Evolutionary conservation across 306 rosid species (phyloP).

Genomic region (Sophora flavescens): DNA sequence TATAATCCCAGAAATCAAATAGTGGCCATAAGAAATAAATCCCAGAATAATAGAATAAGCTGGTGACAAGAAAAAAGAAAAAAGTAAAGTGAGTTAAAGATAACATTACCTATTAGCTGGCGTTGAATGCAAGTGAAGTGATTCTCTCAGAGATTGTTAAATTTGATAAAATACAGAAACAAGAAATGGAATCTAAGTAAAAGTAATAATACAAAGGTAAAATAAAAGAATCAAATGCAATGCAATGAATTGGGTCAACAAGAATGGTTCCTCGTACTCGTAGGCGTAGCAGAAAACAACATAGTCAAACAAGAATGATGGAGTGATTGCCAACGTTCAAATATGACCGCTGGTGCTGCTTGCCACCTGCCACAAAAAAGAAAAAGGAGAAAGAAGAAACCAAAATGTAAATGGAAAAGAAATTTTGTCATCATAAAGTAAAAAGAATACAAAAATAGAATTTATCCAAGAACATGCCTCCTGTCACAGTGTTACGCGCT

Average conservation of each 20-base stretch:
- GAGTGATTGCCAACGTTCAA: not conserved
- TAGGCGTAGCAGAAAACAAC: not conserved
- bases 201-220: not conserved
- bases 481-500: not conserved
- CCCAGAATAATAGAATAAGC: constrained; percentile 30
- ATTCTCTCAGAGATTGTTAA: not conserved
- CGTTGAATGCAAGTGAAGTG: constrained; percentile 12
- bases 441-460: too few relatives aligned
- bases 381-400: constrained; percentile 5
- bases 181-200: not conserved
- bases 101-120: constrained; percentile 38
- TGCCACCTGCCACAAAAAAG: constrained; percentile 15
- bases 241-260: not conserved
- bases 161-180: constrained; percentile 6
- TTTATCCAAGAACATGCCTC: too few relatives aligned
- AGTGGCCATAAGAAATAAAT: constrained; percentile 1
- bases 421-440: too few relatives aligned
- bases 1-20: not conserved
- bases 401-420: not conserved
- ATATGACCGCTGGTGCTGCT: constrained; percentile 14
- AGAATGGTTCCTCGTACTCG: not conserved
- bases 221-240: not conserved
- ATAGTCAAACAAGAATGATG: constrained; percentile 25
- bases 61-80: not conserved
- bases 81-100: constrained; percentile 16